These are phyloP conservation scores for Ogataea siamensis DNA, from an alignment of 805 yeast species.

Conservation along the genomic window DNA sequence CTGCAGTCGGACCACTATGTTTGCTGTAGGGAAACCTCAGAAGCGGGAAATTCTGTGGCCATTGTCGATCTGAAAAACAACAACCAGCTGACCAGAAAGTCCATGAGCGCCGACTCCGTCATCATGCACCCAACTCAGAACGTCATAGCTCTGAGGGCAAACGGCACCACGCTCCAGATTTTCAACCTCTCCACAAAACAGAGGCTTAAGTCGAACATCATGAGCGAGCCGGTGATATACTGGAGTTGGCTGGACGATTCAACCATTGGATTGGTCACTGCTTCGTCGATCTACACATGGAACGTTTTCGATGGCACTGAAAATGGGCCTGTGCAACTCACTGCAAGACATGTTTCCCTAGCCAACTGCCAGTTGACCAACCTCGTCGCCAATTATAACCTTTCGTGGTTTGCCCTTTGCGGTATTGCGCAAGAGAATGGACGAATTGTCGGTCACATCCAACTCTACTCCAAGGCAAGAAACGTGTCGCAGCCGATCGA, in stretches of 20 bases:
- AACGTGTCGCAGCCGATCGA: conserved; percentile 95
- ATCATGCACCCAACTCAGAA: conserved; percentile 91
- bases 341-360: conserved; percentile 80
- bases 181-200: conserved; percentile 86
- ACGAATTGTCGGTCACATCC: conserved; percentile 94
- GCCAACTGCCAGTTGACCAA: conserved; percentile 85
- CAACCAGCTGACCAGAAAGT: conserved; percentile 80
- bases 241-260: conserved; percentile 90
- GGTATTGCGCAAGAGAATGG: conserved; percentile 95
- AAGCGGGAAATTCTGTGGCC: conserved; percentile 83
- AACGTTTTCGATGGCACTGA: conserved; percentile 78
- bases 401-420: conserved; percentile 91
- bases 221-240: conserved; percentile 85
- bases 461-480: conserved; percentile 82
- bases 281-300: conserved; percentile 73
- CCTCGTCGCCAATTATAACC: conserved; percentile 74
- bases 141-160: conserved; percentile 91
- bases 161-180: conserved; percentile 93
- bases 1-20: conserved; percentile 90
- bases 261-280: conserved; percentile 81
- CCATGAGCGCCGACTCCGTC: conserved; percentile 96
- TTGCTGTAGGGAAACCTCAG: conserved; percentile 66
- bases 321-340: conserved; percentile 75
- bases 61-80: conserved; percentile 80
- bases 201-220: conserved; percentile 81